Base-by-base conservation (phyloP, 768 basidiomycete genomes). In the Termitomyces titanicus region DNA sequence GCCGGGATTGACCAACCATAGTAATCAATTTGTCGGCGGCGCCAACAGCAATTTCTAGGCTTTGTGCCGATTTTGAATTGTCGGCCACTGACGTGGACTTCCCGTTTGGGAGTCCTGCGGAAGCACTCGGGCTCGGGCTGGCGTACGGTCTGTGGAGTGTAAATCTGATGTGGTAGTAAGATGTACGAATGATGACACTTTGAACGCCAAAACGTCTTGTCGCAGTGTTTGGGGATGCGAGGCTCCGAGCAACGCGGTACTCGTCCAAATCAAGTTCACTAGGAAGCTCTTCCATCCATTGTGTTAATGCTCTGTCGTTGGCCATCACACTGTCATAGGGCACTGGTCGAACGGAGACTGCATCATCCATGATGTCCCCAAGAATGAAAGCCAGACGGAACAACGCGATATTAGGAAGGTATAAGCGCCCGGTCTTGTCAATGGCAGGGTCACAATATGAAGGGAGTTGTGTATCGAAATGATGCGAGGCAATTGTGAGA, bases 361-460 rank as follows among this genome's bases (percentile, higher is more conserved):
- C 89, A 58, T 88, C 86, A 65, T 92, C 87, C 83, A 92, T 86
- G 70, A 93, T 89, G 64, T 91, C 88, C 8, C 91, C 89, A 8
- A 92, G 77, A 54, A 90, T 83, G 61, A 84, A 86, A 9, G 88
- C 87, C n/a, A 92, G 73, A 27, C 82, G 77, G 70, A 91, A 89
- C 27, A 90, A 77, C 3, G 89, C 83, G 61, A 90, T 77, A 64
- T 89, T 88, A 5, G 86, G 84, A n/a, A 85, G 73, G 59, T 85
- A 90, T 6, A 90, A 70, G 12, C 87, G 82, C 2, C 82, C 82
- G 2, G 78, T 76, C 58, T 82, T 82, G 62, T 89, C 86, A 17
- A 85, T 63, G 6, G 78, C 73, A 3, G 86, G 79, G 57, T 88
- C 84, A 62, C 81, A 83, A 54, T 83, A 78, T 0, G 84, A 82